These are phyloP conservation scores for Daldinia decipiens DNA, from an alignment of 495 filamentous ascomycete genomes.

Conservation along the genomic window DNA sequence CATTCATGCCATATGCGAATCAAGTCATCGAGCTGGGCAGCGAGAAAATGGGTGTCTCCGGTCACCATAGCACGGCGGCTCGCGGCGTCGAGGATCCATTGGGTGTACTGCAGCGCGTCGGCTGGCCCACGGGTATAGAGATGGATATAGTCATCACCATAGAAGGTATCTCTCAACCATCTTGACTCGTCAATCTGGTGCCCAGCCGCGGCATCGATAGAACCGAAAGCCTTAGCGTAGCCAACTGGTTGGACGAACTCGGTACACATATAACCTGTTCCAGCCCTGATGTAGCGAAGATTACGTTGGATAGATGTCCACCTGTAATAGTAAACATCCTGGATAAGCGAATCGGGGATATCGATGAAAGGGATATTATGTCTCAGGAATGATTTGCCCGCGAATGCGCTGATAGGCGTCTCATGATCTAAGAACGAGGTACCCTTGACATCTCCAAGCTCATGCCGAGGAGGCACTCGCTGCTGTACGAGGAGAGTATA, in stretches of 20 bases:
- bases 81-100: slow-evolving; percentile 56
- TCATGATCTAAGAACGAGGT: slow-evolving; percentile 50
- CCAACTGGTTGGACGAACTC: slow-evolving; percentile 57
- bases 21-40: slow-evolving; percentile 55
- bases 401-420: slow-evolving; percentile 48
- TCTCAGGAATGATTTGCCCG: slow-evolving; percentile 45
- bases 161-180: slow-evolving; percentile 56
- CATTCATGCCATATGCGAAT: slow-evolving; percentile 54
- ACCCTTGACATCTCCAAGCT: slow-evolving; percentile 11
- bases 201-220: slow-evolving; percentile 55
- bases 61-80: slow-evolving; percentile 54
- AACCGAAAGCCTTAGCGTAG: slow-evolving; percentile 52
- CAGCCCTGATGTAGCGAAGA: slow-evolving; percentile 53
- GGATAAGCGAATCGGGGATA: slow-evolving; percentile 54
- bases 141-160: slow-evolving; percentile 55
- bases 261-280: slow-evolving; percentile 56
- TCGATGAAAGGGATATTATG: slow-evolving; percentile 63
- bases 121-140: slow-evolving; percentile 56
- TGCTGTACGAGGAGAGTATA: slow-evolving; percentile 12
- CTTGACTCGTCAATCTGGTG: slow-evolving; percentile 60
- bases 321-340: slow-evolving; percentile 61
- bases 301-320: slow-evolving; percentile 56
- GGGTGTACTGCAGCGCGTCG: slow-evolving; percentile 55
- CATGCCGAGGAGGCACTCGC: slow-evolving; percentile 3
- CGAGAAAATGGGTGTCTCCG: slow-evolving; percentile 52